phyloP scores from a whole-genome alignment of 2,329 filamentous ascomycete genomes.

The Phialemoniopsis sp. region DNA sequence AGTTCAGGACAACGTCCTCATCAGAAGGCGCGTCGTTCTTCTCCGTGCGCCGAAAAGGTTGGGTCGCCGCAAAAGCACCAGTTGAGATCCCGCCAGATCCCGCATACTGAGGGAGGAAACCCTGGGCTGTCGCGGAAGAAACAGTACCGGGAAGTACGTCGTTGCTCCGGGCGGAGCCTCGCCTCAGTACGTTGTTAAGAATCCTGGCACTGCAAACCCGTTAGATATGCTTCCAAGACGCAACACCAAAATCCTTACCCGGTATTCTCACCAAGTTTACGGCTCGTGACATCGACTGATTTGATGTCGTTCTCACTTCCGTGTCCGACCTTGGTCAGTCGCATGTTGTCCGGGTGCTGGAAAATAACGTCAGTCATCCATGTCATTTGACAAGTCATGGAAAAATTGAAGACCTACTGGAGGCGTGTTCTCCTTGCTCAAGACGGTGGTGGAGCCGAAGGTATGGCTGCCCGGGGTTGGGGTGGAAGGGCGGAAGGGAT shows the following conservation, averaged over 20 bases:
- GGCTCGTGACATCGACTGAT: neutral
- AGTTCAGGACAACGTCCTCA: too few species aligned
- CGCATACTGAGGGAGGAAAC: conserved; percentile 31
- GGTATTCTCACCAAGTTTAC: neutral
- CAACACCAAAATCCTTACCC: conserved; percentile 2
- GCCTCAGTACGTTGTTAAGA: conserved; percentile 45
- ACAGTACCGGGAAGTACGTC: conserved; percentile 32
- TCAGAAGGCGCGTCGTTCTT: too few species aligned
- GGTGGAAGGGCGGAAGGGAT: conserved; percentile 4
- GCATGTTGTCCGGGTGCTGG: too few species aligned
- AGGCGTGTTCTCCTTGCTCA: conserved; percentile 1
- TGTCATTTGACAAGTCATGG: too few species aligned
- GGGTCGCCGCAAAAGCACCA: neutral
- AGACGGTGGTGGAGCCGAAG: neutral
- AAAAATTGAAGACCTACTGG: neutral
- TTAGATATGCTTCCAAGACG: neutral
- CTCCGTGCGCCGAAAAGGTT: too few species aligned
- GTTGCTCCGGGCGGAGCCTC: conserved; percentile 35
- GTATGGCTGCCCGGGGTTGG: neutral
- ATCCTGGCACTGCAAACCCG: conserved; percentile 29
- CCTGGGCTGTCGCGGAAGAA: conserved; percentile 47
- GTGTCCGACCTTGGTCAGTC: too few species aligned
- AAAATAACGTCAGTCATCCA: too few species aligned
- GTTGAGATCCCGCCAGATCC: conserved; percentile 8
- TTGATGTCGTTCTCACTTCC: neutral